Base-by-base conservation (phyloP, 441 rosid genomes). In the Arabidopsis lyrata region DNA sequence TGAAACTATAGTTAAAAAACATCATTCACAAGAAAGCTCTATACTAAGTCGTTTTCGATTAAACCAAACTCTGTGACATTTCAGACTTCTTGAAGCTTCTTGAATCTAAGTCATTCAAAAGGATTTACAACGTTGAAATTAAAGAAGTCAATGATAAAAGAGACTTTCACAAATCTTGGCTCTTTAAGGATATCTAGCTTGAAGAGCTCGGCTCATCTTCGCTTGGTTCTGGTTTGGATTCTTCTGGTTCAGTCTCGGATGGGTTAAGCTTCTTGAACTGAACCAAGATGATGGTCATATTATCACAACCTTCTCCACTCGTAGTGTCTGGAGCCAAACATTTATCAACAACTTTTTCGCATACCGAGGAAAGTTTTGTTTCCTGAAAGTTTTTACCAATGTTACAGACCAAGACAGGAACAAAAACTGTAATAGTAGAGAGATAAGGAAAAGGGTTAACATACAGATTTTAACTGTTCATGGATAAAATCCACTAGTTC, bases 251-350 rank as follows among this genome's bases (percentile, higher is more conserved):
- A 1, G 70, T 36, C 36, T 58, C 80, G 0, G 80, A 77, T 48
- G 81, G 85, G 68, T 53, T 78, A 7, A 88, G 86, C 76, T 92
- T 95, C 90, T 88, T 92, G 82, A 95, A 89, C 74, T 89, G 97
- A 57, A 92, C 90, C 80, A 90, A 75, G 74, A 90, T 90, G 92
- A 95, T 95, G 35, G 99, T 95, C 99, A 95, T 95, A 71, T 95
- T 95, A 81, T 95, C 99, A 56, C 99, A 92, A 66, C 99, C 99
- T 84, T 92, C 96, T 1, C 99, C 99, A 5, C 83, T 71, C 3
- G 86, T 81, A 3, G 97, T 95, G 35, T 92, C 86, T 53, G 99
- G 99, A 35, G 99, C 99, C 78, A 95, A 79, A 70, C 99, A 95
- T 75, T 85, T 84, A 66, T 95, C 97, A 1, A 90, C 82, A 22